These are phyloP conservation scores for Acacia crassicarpa DNA, from an alignment of 306 rosid genomes.

Conservation along the genomic window DNA sequence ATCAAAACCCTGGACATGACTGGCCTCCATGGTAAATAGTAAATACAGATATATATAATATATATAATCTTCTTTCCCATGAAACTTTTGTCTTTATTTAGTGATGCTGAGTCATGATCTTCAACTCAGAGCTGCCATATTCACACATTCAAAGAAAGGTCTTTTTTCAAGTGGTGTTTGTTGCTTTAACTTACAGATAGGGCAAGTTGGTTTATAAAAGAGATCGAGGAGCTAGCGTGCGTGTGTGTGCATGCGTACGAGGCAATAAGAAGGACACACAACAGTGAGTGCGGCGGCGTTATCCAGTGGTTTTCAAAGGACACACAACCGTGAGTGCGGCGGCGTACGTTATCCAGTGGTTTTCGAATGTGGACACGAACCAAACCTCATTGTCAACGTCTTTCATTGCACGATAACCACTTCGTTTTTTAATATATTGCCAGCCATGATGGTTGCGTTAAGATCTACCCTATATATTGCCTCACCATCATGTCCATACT, in stretches of 20 bases:
- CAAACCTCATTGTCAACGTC: neutral
- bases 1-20: neutral
- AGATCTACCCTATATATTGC: neutral
- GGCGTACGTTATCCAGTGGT: neutral
- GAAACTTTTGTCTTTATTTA: constrained; percentile 11
- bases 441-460: neutral
- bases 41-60: neutral
- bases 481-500: neutral
- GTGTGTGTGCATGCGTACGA: neutral
- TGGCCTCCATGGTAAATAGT: neutral
- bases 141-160: neutral
- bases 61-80: neutral
- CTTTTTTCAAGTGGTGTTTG: neutral
- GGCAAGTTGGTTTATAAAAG: neutral
- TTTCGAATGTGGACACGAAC: neutral
- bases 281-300: neutral
- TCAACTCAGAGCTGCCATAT: neutral
- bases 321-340: neutral
- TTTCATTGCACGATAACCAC: neutral
- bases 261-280: no score
- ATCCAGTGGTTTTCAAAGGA: neutral
- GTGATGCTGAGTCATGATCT: neutral
- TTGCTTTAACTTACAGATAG: neutral
- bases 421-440: neutral
- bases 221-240: neutral